These are phyloP conservation scores for Jatropha curcas DNA, from an alignment of 345 rosid genomes.

Conservation along the genomic window DNA sequence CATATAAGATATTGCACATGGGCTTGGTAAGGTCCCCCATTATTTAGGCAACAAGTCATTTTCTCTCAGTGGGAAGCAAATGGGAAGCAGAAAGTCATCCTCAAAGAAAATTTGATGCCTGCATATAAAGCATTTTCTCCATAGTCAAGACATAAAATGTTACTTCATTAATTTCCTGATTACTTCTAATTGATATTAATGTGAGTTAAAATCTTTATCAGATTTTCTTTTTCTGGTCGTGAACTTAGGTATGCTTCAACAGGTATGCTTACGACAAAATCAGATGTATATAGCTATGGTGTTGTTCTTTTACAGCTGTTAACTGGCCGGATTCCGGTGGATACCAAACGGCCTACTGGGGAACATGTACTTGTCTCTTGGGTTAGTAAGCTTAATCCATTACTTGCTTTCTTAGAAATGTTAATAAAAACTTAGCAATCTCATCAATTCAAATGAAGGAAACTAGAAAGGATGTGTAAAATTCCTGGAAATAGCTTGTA, in stretches of 20 bases:
- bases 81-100: conserved; percentile 4
- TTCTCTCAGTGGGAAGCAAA: conserved; percentile 23
- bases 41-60: conserved; percentile 32
- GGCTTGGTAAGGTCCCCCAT: conserved; percentile 21
- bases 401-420: neutral
- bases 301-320: conserved; percentile 77
- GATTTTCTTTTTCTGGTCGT: neutral
- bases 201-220: neutral
- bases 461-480: neutral
- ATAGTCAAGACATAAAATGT: neutral
- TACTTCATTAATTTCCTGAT: neutral
- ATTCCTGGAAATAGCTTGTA: neutral
- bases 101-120: conserved; percentile 1
- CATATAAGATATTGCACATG: conserved; percentile 28
- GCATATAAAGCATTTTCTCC: neutral
- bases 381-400: conserved; percentile 49
- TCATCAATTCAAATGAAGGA: too few relatives aligned
- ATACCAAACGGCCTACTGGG: conserved; percentile 63
- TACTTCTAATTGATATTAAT: neutral
- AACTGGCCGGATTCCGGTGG: conserved; percentile 81
- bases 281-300: conserved; percentile 90
- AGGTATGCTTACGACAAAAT: conserved; percentile 88
- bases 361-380: conserved; percentile 88
- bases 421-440: too few relatives aligned
- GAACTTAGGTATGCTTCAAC: conserved; percentile 68